Evolutionary conservation across 1,139 yeast species (phyloP), one percentile per base, ranked within the genome.

Genomic region (Suhomyces panamericanus): DNA sequence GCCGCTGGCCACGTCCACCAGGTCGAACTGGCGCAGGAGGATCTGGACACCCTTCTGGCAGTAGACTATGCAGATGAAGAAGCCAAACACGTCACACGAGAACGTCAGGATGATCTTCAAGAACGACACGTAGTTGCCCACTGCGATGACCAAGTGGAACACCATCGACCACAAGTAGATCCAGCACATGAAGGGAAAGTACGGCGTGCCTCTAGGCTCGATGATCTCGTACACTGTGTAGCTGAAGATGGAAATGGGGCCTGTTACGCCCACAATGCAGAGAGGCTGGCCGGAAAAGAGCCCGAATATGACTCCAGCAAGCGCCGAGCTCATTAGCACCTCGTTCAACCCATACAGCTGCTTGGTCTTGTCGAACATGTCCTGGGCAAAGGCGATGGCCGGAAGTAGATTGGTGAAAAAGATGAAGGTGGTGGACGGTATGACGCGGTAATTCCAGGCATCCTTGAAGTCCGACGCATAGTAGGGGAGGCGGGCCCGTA

Each of bases 261-360:
- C 96, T 0, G 99, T 93, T 4, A 93, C 98, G 3, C 99, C 99
- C n/a, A 93, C 98, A 29, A 93, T 87, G 58, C 96, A 88, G 31
- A 93, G 66, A 0, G 99, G 98, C 55, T 91, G 96, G 0, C 98
- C 98, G 0, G 87, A 76, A 46, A 91, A 71, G 6, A 87, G 58
- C 0, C 98, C 97, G 71, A 93, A 93, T 3, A 86, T 83, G 6
- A 91, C 78, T 0, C 98, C 98, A 0, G 89, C 98, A 57, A 93
- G 65, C 0, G 96, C 96, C 29, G 91, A 81, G 17, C 95, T 77
- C 60, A 93, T 62, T 29, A 93, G 69, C 3, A 91, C 87, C 60
- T 93, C 99, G 60, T 93, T 93, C 2, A 93, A 87, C 2, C 99
- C 99, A 58, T 87, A 93, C 22, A 91, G 77, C 55, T 87, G 83